Base-by-base conservation (phyloP, 2,329 filamentous ascomycete genomes). In the Pyrenophora graminea region DNA sequence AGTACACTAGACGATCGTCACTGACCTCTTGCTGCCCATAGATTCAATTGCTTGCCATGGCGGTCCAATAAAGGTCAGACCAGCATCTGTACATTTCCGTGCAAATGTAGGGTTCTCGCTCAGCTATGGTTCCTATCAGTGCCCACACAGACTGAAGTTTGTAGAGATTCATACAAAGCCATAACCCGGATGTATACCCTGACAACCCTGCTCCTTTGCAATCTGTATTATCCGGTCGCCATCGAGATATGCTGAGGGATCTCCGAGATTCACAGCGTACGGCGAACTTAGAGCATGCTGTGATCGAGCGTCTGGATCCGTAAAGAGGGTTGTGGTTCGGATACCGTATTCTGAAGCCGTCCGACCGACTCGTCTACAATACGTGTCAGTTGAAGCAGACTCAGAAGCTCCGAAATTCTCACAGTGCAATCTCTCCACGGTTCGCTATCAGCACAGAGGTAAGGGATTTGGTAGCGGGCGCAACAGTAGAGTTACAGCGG, bases 51-150 rank as follows among this genome's bases (percentile, higher is more conserved):
- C 91, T 51, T 88, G 80, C 73, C 77, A 84, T 3, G 94, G 91
- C 1, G 94, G 94, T 0, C 94, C 94, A 64, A 99, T 95, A 71
- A 99, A 99, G 48, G 93, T 87, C 58, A 99, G 82, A 9, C 94
- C 94, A 38, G 92, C 92, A 64, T 94, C 86, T 63, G 89, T 88
- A 72, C 93, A 97, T 70, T 90, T 87, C 64, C 86, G 85, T 3
- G 94, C 94, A 71, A 99, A 99, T 5, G 81, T 85, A 6, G 93
- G 87, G 74, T 99, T 99, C 77, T 99, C 94, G 56, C 90, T 95
- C 59, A 97, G 77, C 70, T 73, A 45, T 13, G 5, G 17, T 12
- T 6, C 13, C 1, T 18, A 45, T 70, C 36, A 70, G 62, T 34
- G 19, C 23, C 25, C 3, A 15, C 18, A 12, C 9, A 32, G 9